phyloP scores from a whole-genome alignment of 2,329 filamentous ascomycete genomes.

The Aureobasidium lini region DNA sequence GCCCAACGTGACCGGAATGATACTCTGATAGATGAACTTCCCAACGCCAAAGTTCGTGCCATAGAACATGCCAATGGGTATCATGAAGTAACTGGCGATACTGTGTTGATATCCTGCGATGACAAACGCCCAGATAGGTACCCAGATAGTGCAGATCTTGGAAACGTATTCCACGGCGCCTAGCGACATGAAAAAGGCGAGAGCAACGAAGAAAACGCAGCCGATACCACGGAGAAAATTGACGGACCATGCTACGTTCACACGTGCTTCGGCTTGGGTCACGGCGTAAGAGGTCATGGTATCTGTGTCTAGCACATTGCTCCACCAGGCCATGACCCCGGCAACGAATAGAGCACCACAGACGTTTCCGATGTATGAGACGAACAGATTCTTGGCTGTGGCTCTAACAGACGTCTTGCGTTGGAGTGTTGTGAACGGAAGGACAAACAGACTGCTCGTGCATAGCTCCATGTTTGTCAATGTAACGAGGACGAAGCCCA shows the following conservation, averaged over 20 bases:
- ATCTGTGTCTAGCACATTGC: conserved; percentile 16
- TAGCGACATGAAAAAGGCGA: conserved; percentile 21
- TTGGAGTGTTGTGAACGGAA: conserved; percentile 15
- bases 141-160: conserved; percentile 23
- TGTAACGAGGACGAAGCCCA: conserved; percentile 19
- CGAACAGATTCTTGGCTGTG: conserved; percentile 14
- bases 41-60: conserved; percentile 33
- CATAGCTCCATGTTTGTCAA: conserved; percentile 18
- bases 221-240: conserved; percentile 24
- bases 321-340: conserved; percentile 18
- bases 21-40: conserved; percentile 29
- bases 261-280: background rate
- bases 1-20: conserved; percentile 16
- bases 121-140: conserved; percentile 21
- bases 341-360: conserved; percentile 17
- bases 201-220: conserved; percentile 22
- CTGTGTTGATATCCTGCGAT: conserved; percentile 19
- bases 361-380: conserved; percentile 17
- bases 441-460: conserved; percentile 20
- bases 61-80: conserved; percentile 24
- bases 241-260: conserved; percentile 8
- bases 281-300: conserved; percentile 12
- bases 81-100: conserved; percentile 21
- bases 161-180: conserved; percentile 19
- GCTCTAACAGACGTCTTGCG: conserved; percentile 15